Base-by-base conservation (phyloP, 768 basidiomycete species). In the Mycena filopes region DNA sequence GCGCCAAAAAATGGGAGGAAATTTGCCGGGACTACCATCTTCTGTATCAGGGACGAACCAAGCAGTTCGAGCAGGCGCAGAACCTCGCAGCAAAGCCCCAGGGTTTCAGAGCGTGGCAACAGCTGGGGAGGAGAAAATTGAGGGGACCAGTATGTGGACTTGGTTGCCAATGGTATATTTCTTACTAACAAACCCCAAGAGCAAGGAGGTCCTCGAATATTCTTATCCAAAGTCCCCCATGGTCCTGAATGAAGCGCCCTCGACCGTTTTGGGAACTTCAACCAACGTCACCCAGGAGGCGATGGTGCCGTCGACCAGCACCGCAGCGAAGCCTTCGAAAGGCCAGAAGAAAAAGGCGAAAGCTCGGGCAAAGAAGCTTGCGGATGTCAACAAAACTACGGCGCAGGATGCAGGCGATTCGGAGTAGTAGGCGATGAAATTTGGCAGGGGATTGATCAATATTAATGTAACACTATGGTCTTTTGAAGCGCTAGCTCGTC, bases 311-410 rank as follows among this genome's bases (percentile, higher is more conserved):
- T 13, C 23, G 2, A 26, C 12, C 12, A 33, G 33, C 33, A 33
- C 33, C 7, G 33, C 40, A 4, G 21, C 15, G 21, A 59, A 26
- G 12, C 38, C 51, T 12, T 60, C 59, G 13, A 60, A 60, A 20
- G 38, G 49, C 25, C 59, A 50, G 29, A 60, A 60, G 59, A 51
- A 51, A 43, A 60, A 59, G 18, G 57, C 59, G 28, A 60, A 45
- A 36, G 59, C 59, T 7, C 51, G 26, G 59, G 59, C 59, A 20
- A 60, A 60, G 20, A 60, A 60, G 31, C 10, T 42, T 33, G 59
- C 59, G 1, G 49, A n/a, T n/a, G n/a, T n/a, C n/a, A n/a, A n/a
- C n/a, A n/a, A n/a, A n/a, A n/a, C n/a, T n/a, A n/a, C n/a, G n/a
- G n/a, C n/a, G n/a, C n/a, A n/a, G n/a, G n/a, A n/a, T n/a, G n/a